Conservation (phyloP, 768 basidiomycete species). For the Naematelia aurantialba region DNA sequence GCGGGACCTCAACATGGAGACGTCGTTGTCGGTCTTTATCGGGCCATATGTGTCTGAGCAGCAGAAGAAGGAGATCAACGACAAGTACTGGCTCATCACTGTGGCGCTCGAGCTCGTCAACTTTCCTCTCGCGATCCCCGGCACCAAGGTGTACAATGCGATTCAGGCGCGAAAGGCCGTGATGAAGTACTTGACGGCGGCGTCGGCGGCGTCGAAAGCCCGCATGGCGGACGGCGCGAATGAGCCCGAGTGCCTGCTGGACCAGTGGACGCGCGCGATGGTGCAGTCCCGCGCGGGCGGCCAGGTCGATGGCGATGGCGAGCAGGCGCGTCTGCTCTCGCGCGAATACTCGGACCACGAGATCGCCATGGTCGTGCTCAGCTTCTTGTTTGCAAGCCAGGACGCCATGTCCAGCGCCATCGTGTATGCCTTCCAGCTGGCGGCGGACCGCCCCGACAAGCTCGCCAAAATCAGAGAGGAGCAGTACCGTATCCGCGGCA, state of each 20-base stretch:
- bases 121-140: constrained; percentile 90
- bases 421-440: constrained; percentile 93
- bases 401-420: constrained; percentile 98
- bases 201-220: constrained; percentile 73
- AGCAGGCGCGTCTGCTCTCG: constrained; percentile 60
- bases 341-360: constrained; percentile 84
- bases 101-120: constrained; percentile 95
- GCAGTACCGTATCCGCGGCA: constrained; percentile 75
- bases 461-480: constrained; percentile 85
- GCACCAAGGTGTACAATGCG: constrained; percentile 92
- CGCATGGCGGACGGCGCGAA: constrained; percentile 69
- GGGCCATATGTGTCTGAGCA: constrained; percentile 81
- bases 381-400: constrained; percentile 93
- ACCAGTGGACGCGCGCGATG: constrained; percentile 81
- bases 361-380: constrained; percentile 95
- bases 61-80: constrained; percentile 73
- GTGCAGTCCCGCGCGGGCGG: constrained; percentile 55
- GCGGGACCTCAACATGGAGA: constrained; percentile 93
- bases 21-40: constrained; percentile 92
- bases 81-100: constrained; percentile 96
- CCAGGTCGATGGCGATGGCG: constrained; percentile 50
- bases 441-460: constrained; percentile 86
- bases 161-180: constrained; percentile 84
- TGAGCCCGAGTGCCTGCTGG: constrained; percentile 83
- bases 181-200: constrained; percentile 63